These are phyloP conservation scores for Wickerhamomyces sp. DNA, from an alignment of 1,139 yeast genomes.

Conservation along the genomic window DNA sequence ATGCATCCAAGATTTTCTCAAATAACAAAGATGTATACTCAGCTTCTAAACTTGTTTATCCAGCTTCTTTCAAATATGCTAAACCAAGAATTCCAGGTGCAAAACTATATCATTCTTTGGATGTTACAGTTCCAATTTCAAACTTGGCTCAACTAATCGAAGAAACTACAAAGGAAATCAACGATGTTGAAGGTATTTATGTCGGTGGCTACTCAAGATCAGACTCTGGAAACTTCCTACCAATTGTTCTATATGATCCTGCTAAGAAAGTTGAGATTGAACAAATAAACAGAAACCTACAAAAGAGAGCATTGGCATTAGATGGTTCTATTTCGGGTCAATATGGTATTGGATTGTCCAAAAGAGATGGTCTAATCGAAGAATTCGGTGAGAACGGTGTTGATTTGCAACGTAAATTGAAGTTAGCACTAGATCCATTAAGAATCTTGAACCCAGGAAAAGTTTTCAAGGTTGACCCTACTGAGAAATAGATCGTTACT, in stretches of 20 bases:
- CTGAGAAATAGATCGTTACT: slow-evolving; percentile 25
- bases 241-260: slow-evolving; percentile 40
- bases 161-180: slow-evolving; percentile 50
- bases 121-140: slow-evolving; percentile 80
- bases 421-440: slow-evolving; percentile 51
- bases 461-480: slow-evolving; percentile 48
- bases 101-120: slow-evolving; percentile 73
- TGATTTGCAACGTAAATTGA: slow-evolving; percentile 48
- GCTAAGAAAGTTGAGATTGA: slow-evolving; percentile 25
- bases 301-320: slow-evolving; percentile 28
- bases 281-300: slow-evolving; percentile 28
- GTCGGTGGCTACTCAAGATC: slow-evolving; percentile 63
- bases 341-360: slow-evolving; percentile 57
- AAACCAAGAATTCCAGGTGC: slow-evolving; percentile 52
- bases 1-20: slow-evolving; percentile 47
- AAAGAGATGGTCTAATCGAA: slow-evolving; percentile 40
- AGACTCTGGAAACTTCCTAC: slow-evolving; percentile 61
- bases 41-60: slow-evolving; percentile 77
- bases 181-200: slow-evolving; percentile 71
- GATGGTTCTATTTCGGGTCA: slow-evolving; percentile 66
- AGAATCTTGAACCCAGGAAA: slow-evolving; percentile 56
- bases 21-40: slow-evolving; percentile 65
- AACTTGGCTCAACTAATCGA: slow-evolving; percentile 54
- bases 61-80: slow-evolving; percentile 75
- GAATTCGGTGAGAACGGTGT: slow-evolving; percentile 49